Conservation (phyloP, 352 stramenopile species). For the Heterotrichella gracilis region DNA sequence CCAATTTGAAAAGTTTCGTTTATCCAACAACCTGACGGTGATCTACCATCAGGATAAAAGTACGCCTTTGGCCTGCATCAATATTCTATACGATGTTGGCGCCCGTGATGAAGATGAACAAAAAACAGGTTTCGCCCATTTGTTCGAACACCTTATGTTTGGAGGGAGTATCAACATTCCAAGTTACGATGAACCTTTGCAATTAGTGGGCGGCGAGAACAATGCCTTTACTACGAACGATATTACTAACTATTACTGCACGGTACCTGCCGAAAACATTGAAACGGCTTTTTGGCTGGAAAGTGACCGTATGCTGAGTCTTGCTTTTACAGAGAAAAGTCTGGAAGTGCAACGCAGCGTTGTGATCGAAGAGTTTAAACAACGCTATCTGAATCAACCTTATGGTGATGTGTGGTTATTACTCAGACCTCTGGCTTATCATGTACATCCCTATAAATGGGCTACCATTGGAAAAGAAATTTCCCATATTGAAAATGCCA, state of each 20-base stretch:
- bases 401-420: not conserved
- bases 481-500: not conserved
- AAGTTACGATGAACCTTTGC: not conserved
- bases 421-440: not conserved
- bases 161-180: not conserved
- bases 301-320: not conserved
- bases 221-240: not conserved
- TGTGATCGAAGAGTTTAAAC: not conserved
- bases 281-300: not conserved
- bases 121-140: not conserved
- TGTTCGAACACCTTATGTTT: slow-evolving; percentile 8
- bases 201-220: not conserved
- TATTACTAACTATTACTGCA: slow-evolving; percentile 10
- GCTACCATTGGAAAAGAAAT: not conserved
- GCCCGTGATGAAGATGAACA: not conserved
- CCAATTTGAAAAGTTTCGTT: not conserved
- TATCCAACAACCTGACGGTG: not conserved
- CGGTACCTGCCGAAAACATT: not conserved
- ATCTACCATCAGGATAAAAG: not conserved
- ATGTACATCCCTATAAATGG: not conserved
- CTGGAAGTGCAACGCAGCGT: not conserved
- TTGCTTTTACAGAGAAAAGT: not conserved
- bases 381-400: slow-evolving; percentile 3
- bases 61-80: not conserved
- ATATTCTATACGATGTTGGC: not conserved